A percentile compares a stretch with the other conserved stretches of the same genome.
Evolutionary conservation across 2,329 filamentous ascomycete species (phyloP).

Genomic region (Pseudophaeomoniella oleicola): DNA sequence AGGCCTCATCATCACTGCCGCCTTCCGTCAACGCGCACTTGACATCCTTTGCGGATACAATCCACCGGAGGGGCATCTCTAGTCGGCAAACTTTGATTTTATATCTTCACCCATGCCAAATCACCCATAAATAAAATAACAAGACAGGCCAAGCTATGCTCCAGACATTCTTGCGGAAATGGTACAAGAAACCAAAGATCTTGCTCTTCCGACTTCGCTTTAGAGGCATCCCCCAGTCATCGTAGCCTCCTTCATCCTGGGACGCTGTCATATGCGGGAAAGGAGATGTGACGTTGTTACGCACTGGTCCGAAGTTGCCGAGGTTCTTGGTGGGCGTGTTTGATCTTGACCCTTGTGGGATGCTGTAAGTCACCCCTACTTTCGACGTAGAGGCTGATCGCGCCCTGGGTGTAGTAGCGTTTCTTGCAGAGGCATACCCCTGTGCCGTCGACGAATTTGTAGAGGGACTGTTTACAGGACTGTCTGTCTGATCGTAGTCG

Average conservation of each 20-base stretch:
- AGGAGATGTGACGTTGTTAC: conserved; percentile 18
- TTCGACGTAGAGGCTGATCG: background rate
- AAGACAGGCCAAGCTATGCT: conserved; percentile 50
- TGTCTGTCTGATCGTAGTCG: conserved; percentile 15
- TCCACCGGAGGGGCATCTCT: too few relatives aligned
- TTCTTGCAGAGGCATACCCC: background rate
- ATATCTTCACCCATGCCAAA: conserved; percentile 47
- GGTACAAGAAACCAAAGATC: conserved; percentile 36
- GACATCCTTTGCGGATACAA: too few relatives aligned
- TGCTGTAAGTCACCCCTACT: background rate
- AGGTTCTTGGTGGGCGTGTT: conserved; percentile 1
- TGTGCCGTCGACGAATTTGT: background rate
- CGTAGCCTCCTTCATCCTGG: conserved; percentile 10
- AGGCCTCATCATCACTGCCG: too few relatives aligned
- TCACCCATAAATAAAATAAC: conserved; percentile 51
- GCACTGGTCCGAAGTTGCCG: conserved; percentile 15
- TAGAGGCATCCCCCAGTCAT: conserved; percentile 15
- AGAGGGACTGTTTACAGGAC: conserved; percentile 12
- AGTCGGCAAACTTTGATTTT: too few relatives aligned
- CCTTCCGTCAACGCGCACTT: too few relatives aligned
- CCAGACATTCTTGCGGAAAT: conserved; percentile 48
- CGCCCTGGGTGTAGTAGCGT: background rate
- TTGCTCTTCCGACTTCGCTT: conserved; percentile 13
- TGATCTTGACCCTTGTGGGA: conserved; percentile 1
- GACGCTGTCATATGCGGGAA: conserved; percentile 17